Base-by-base conservation (phyloP, 106 monocot genomes). In the Dioscorea dumetorum region DNA sequence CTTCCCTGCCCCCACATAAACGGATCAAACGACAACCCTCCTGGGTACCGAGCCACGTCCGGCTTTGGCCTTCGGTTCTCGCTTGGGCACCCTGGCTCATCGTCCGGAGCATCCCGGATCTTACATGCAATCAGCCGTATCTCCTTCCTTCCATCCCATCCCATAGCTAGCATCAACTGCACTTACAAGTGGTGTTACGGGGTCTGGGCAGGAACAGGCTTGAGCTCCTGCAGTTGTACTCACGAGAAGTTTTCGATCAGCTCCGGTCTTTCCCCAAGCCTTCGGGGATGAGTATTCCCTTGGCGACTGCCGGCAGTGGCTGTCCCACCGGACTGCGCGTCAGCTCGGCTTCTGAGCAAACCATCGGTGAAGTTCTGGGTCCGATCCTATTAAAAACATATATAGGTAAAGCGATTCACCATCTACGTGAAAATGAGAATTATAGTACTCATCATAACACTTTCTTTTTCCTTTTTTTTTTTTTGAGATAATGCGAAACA, bases 71-170 rank as follows among this genome's bases (percentile, higher is more conserved):
- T 91, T 68, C n/a, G n/a, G n/a, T 77, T 81, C 49, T 67, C 50
- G 62, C 76, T 91, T 1, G 85, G 91, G 41, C 81, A 79, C 75
- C 75, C 79, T 18, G 88, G 91, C 52, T 95, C 83, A 23, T 84
- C 74, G 31, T 80, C 81, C 0, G 91, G 85, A 18, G n/a, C 68
- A 75, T 1, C 95, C 91, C n/a, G 2, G 91, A 88, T 0, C 75
- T 74, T 5, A 86, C 8, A 52, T 67, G n/a, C n/a, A 75, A 60
- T 91, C 91, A 1, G 95, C 95, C 91, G n/a, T 91, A 95, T 68
- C 91, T 72, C 60, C 94, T 82, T 15, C 94, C 94, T 58, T 95
- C 94, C 94, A 95, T 0, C 77, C 94, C 91, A 95, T 95, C n/a
- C n/a, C n/a, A n/a, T n/a, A n/a, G n/a, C n/a, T 12, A 95, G 74